These are phyloP conservation scores for Cercospora sp. DNA, from an alignment of 2,329 filamentous ascomycete genomes.

Conservation along the genomic window DNA sequence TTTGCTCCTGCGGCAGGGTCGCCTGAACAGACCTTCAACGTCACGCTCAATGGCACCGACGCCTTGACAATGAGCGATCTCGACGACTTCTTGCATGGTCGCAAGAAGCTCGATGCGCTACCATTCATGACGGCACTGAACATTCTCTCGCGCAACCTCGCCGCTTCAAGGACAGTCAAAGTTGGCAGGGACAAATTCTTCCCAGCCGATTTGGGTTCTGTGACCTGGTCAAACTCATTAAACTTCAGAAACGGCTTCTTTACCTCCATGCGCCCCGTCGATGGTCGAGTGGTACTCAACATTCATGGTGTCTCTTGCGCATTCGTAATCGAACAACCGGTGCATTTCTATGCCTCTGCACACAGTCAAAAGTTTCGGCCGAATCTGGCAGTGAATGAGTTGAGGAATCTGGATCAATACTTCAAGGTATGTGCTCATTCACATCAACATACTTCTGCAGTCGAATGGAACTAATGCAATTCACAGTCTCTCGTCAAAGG, in stretches of 20 bases:
- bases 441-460: background rate
- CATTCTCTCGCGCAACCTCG: conserved; percentile 4
- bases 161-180: background rate
- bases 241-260: conserved; percentile 19
- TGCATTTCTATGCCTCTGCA: background rate
- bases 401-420: background rate
- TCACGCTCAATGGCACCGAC: background rate
- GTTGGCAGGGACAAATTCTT: conserved; percentile 1
- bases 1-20: background rate
- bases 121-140: background rate
- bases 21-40: background rate
- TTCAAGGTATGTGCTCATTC: background rate
- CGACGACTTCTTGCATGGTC: background rate
- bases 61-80: background rate
- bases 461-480: background rate
- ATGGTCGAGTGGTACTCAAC: conserved; percentile 18
- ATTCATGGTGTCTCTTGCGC: conserved; percentile 25
- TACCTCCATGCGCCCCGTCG: conserved; percentile 13
- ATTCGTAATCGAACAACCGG: conserved; percentile 19
- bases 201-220: background rate
- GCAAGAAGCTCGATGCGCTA: background rate
- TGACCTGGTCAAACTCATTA: background rate
- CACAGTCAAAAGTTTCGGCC: background rate
- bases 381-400: background rate
- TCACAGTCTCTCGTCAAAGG: background rate